phyloP scores from a whole-genome alignment of 2,329 filamentous ascomycete species.

The Ilyonectria destructans region DNA sequence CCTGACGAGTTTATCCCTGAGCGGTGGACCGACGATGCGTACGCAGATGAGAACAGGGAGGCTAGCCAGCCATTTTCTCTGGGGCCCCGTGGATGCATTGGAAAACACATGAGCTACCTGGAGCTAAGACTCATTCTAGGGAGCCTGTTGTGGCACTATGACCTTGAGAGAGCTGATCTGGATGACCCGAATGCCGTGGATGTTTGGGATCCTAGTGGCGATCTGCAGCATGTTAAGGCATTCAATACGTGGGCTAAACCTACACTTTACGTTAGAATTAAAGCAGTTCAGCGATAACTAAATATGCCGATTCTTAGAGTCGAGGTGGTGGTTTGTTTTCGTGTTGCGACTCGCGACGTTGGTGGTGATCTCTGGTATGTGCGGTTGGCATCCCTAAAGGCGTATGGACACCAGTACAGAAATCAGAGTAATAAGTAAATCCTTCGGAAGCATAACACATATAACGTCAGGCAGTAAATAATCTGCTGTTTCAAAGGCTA shows the following conservation, averaged over 20 bases:
- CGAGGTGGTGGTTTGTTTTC: not conserved
- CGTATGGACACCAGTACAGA: too few relatives aligned
- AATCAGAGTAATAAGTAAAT: too few relatives aligned
- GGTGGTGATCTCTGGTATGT: too few relatives aligned
- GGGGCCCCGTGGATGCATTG: constrained; percentile 67
- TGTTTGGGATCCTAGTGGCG: constrained; percentile 47
- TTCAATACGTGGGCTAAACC: constrained; percentile 51
- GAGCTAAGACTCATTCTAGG: constrained; percentile 67
- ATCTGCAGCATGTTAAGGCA: constrained; percentile 41
- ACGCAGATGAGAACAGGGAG: constrained; percentile 58
- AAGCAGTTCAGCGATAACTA: constrained; percentile 16
- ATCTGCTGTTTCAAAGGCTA: too few relatives aligned
- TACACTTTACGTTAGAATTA: constrained; percentile 45
- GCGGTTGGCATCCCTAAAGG: too few relatives aligned
- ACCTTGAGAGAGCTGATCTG: constrained; percentile 52
- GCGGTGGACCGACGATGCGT: constrained; percentile 62
- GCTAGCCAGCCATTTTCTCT: constrained; percentile 65
- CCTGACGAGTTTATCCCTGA: constrained; percentile 64
- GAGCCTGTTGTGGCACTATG: constrained; percentile 66
- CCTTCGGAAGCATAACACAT: too few relatives aligned
- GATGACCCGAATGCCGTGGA: constrained; percentile 42
- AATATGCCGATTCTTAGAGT: not conserved
- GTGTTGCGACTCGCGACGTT: not conserved
- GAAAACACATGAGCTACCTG: constrained; percentile 65
- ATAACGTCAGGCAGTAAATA: too few relatives aligned